Evolutionary conservation across 2,329 filamentous ascomycete species (phyloP).

Genomic region (Pyrenophora seminiperda): DNA sequence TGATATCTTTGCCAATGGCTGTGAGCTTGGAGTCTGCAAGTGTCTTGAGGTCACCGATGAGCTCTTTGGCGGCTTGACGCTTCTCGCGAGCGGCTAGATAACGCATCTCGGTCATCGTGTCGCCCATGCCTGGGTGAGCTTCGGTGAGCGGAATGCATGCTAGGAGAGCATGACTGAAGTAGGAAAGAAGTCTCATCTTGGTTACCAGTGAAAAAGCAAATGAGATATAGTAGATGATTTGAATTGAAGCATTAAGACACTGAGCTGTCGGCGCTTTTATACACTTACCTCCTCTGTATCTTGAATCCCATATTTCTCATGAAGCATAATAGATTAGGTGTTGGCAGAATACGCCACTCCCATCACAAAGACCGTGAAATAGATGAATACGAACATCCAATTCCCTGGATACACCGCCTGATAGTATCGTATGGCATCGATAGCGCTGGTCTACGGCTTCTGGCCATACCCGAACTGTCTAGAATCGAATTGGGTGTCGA

Average conservation of each 20-base stretch:
- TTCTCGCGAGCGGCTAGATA: slow-evolving; percentile 22
- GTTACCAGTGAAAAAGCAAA: background rate
- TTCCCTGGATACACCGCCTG: slow-evolving; percentile 6
- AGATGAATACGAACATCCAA: slow-evolving; percentile 28
- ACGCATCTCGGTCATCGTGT: slow-evolving; percentile 28
- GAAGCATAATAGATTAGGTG: slow-evolving; percentile 10
- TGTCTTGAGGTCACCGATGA: slow-evolving; percentile 44
- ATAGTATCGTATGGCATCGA: slow-evolving; percentile 6
- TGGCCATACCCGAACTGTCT: slow-evolving; percentile 18
- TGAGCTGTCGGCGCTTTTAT: background rate
- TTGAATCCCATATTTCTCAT: slow-evolving; percentile 1
- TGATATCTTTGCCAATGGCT: slow-evolving; percentile 42
- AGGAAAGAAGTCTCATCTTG: slow-evolving; percentile 16
- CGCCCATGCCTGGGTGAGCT: slow-evolving; percentile 41
- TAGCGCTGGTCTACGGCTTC: background rate
- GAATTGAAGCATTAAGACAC: background rate
- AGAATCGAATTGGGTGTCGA: background rate
- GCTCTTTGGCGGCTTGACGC: slow-evolving; percentile 37
- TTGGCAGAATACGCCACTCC: background rate
- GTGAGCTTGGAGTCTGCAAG: slow-evolving; percentile 39
- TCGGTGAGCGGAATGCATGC: slow-evolving; percentile 15
- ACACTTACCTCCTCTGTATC: background rate
- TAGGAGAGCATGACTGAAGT: slow-evolving; percentile 28
- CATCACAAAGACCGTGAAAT: slow-evolving; percentile 2
- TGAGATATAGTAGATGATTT: background rate